Conservation (phyloP, 2,329 filamentous ascomycete species). For the Xenoacremonium recifei region DNA sequence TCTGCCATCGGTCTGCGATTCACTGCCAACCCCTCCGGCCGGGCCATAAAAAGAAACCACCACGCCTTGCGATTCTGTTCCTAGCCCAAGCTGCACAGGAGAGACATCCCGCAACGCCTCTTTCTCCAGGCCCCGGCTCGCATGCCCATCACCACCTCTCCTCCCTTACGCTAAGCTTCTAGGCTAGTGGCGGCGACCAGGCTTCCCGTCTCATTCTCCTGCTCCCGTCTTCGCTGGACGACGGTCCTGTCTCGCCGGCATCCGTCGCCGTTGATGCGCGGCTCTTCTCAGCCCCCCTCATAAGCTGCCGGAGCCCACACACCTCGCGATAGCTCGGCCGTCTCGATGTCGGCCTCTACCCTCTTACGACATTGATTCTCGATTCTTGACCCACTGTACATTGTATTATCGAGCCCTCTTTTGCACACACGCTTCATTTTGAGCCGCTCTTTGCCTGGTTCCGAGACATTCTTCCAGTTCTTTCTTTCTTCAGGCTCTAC, state of each 20-base stretch:
- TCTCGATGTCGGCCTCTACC: not conserved
- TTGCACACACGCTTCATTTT: not conserved
- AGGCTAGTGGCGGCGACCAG: not conserved
- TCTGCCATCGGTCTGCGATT: too few relatives aligned
- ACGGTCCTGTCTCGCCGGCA: too few relatives aligned
- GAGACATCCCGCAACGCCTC: too few relatives aligned
- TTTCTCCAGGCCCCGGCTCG: too few relatives aligned
- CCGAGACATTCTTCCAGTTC: too few relatives aligned
- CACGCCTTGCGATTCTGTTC: too few relatives aligned
- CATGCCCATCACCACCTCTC: slow-evolving; percentile 1
- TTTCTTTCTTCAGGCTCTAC: too few relatives aligned
- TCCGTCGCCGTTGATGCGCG: not conserved
- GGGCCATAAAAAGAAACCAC: too few relatives aligned
- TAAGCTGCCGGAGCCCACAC: not conserved
- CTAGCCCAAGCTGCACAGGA: too few relatives aligned
- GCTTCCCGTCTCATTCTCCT: not conserved
- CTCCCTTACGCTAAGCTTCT: not conserved
- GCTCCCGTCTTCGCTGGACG: too few relatives aligned
- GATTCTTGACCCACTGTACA: not conserved
- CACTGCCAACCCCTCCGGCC: too few relatives aligned
- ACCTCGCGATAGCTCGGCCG: not conserved
- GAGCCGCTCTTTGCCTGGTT: not conserved
- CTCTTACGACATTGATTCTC: slow-evolving; percentile 9
- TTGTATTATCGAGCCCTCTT: slow-evolving; percentile 1
- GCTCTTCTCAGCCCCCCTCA: not conserved